phyloP scores from a whole-genome alignment of 139 green algal species.

The Chlorella sorokiniana region DNA sequence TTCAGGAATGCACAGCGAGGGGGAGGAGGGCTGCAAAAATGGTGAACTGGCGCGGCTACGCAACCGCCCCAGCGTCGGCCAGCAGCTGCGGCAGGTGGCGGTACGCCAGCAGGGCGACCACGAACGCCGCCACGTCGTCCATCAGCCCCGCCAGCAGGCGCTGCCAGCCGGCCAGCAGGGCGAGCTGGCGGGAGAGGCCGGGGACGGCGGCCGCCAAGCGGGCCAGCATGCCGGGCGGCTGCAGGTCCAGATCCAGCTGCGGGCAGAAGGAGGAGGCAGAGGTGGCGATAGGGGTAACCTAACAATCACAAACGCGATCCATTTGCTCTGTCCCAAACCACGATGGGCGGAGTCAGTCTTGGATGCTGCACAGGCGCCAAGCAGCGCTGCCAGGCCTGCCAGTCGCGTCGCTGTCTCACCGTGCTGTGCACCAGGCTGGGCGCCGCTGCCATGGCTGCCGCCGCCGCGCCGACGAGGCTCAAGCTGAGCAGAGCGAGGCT shows the following conservation, averaged over 20 bases:
- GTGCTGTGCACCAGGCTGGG: slow-evolving; percentile 22
- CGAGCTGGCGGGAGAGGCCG: slow-evolving; percentile 4
- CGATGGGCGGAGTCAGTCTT: neutral
- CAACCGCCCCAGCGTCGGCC: neutral
- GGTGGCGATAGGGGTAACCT: neutral
- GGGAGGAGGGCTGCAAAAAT: too few species aligned
- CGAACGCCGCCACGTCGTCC: slow-evolving; percentile 20
- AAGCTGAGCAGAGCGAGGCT: slow-evolving; percentile 8
- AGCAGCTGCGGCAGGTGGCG: slow-evolving; percentile 16
- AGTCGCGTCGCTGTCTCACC: too few species aligned
- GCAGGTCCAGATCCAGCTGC: slow-evolving; percentile 23
- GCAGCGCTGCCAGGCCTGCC: too few species aligned
- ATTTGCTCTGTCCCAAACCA: neutral
- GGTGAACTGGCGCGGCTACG: too few species aligned
- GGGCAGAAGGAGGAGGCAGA: neutral
- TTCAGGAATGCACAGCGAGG: too few species aligned
- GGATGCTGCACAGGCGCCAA: neutral
- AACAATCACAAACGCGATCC: neutral
- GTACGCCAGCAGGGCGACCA: slow-evolving; percentile 3
- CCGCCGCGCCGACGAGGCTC: slow-evolving; percentile 5
- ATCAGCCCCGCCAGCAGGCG: slow-evolving; percentile 21
- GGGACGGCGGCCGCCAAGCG: neutral
- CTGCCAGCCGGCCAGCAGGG: neutral
- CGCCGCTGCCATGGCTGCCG: slow-evolving; percentile 2
- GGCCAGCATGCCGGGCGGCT: slow-evolving; percentile 8